Percentiles rank a stretch among this genome's conserved stretches.
Evolutionary conservation across 2,329 filamentous ascomycete species (phyloP).

Genomic region (Zymoseptoria crescenta): DNA sequence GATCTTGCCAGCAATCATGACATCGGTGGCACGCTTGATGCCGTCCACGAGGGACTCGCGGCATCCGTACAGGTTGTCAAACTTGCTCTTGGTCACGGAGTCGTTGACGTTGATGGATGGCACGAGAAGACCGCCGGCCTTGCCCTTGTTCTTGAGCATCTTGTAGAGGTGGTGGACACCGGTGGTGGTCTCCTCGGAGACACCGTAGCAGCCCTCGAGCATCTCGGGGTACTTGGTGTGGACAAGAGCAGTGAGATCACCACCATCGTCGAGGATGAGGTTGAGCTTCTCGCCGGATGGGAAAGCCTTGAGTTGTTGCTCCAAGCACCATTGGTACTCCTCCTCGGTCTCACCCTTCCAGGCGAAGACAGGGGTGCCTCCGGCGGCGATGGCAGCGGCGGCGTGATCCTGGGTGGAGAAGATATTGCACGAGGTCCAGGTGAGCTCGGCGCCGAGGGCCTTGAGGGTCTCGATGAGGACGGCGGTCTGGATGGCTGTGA

Average conservation of each 20-base stretch:
- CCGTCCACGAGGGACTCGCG: slow-evolving; percentile 96
- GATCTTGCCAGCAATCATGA: slow-evolving; percentile 99
- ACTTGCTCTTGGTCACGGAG: slow-evolving; percentile 99
- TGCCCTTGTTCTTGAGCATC: slow-evolving; percentile 77
- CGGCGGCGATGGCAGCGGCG: slow-evolving; percentile 90
- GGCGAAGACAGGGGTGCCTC: slow-evolving; percentile 80
- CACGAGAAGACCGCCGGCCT: slow-evolving; percentile 66
- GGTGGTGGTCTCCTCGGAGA: slow-evolving; percentile 99
- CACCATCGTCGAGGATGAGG: slow-evolving; percentile 97
- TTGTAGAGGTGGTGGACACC: slow-evolving; percentile 99
- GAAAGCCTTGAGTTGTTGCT: slow-evolving; percentile 96
- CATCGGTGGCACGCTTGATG: slow-evolving; percentile 99
- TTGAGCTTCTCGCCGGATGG: slow-evolving; percentile 95
- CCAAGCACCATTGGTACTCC: slow-evolving; percentile 99
- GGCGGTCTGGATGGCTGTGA: slow-evolving; percentile 84
- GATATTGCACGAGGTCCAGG: slow-evolving; percentile 99
- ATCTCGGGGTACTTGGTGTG: slow-evolving; percentile 98
- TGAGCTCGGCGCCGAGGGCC: slow-evolving; percentile 92
- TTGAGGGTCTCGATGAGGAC: slow-evolving; percentile 98
- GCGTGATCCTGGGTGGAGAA: slow-evolving; percentile 99
- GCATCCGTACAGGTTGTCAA: slow-evolving; percentile 99
- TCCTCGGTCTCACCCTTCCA: slow-evolving; percentile 96
- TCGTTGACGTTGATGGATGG: slow-evolving; percentile 99
- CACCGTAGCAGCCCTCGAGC: slow-evolving; percentile 96
- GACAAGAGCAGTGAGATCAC: slow-evolving; percentile 91